phyloP scores from a whole-genome alignment of 2,329 filamentous ascomycete genomes.

The Dactylellina sp. region DNA sequence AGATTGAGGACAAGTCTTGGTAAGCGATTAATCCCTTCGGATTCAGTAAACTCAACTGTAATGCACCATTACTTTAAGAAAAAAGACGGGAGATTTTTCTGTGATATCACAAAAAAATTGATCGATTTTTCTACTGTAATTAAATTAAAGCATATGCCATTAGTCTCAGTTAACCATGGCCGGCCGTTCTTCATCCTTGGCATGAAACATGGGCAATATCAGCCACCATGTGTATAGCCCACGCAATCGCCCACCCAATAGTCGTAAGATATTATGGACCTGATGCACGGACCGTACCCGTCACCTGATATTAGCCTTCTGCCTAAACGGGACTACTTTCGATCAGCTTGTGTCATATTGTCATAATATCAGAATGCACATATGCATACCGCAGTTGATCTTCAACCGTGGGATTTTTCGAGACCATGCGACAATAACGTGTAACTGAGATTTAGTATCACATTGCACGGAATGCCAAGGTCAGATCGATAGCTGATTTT shows the following conservation, averaged over 20 bases:
- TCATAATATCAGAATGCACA: background rate
- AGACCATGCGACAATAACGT: background rate
- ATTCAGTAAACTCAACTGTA: too few species aligned
- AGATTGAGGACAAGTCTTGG: too few species aligned
- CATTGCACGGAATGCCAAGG: background rate
- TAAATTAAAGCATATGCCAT: too few species aligned
- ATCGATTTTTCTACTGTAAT: too few species aligned
- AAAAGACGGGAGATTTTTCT: too few species aligned
- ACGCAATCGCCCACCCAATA: background rate
- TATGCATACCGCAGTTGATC: too few species aligned
- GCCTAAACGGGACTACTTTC: constrained; percentile 4
- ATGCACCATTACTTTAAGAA: too few species aligned
- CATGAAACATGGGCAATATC: too few species aligned
- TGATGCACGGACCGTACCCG: background rate
- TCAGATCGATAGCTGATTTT: background rate
- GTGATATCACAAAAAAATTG: too few species aligned
- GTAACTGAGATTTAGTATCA: background rate
- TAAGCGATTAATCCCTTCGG: too few species aligned
- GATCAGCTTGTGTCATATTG: background rate
- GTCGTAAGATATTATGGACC: background rate
- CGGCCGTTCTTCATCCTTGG: background rate
- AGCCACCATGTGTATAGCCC: too few species aligned
- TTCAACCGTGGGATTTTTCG: background rate
- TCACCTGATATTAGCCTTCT: background rate
- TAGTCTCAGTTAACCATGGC: background rate